phyloP scores from a whole-genome alignment of 2,329 filamentous ascomycete genomes.

The Lecanicillium sp. region DNA sequence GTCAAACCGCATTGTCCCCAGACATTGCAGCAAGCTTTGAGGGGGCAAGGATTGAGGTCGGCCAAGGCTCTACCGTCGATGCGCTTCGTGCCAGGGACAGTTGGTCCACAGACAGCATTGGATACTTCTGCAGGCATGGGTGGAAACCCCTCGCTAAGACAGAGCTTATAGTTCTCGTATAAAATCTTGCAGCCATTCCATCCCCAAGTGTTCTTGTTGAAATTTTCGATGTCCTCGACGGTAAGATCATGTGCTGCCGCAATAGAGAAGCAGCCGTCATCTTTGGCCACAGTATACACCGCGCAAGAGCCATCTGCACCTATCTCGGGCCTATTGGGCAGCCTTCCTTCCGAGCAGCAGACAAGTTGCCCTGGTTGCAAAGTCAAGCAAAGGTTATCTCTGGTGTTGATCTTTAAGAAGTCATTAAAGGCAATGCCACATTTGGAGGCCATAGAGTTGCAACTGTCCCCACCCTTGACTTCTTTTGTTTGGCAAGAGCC shows the following conservation, averaged over 20 bases:
- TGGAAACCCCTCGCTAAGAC: slow-evolving; percentile 21
- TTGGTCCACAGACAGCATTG: slow-evolving; percentile 33
- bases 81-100: slow-evolving; percentile 24
- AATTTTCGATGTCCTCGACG: slow-evolving; percentile 24
- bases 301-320: slow-evolving; percentile 21
- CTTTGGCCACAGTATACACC: slow-evolving; percentile 16
- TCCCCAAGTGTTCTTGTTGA: slow-evolving; percentile 31
- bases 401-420: slow-evolving; percentile 25
- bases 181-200: slow-evolving; percentile 25
- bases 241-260: slow-evolving; percentile 26
- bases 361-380: slow-evolving; percentile 24
- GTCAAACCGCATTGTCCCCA: slow-evolving; percentile 39
- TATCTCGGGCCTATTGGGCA: slow-evolving; percentile 28
- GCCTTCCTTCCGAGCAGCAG: slow-evolving; percentile 27
- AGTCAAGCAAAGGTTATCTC: slow-evolving; percentile 17
- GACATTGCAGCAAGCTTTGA: slow-evolving; percentile 32
- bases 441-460: slow-evolving; percentile 23
- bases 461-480: slow-evolving; percentile 25
- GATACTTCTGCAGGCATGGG: slow-evolving; percentile 18
- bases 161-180: slow-evolving; percentile 15
- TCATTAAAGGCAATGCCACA: slow-evolving; percentile 28
- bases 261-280: slow-evolving; percentile 29
- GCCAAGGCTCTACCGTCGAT: slow-evolving; percentile 22
- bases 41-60: slow-evolving; percentile 37
- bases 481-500: slow-evolving; percentile 20